Percentiles rank a stretch among this genome's conserved stretches.
These are phyloP conservation scores for Zygotorulaspora chibaensis DNA, from an alignment of 805 yeast species.

Conservation along the genomic window DNA sequence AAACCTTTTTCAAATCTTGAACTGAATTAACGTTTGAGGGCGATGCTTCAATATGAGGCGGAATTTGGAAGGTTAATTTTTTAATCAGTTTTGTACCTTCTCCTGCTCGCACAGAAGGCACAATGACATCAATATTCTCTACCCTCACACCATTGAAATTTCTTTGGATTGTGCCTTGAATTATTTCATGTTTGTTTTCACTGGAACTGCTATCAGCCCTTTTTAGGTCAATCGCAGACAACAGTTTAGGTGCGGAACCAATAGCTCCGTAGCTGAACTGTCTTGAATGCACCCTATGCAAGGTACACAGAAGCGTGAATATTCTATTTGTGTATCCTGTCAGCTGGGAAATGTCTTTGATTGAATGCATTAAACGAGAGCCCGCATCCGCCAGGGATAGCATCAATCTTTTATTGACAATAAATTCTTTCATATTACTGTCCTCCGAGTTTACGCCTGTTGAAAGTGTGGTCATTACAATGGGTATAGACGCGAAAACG, in stretches of 20 bases:
- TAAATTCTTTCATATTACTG: conserved; percentile 76
- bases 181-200: conserved; percentile 39
- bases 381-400: conserved; percentile 93
- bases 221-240: conserved; percentile 1
- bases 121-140: conserved; percentile 75
- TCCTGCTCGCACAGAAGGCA: conserved; percentile 63
- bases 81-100: conserved; percentile 59
- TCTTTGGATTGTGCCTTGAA: conserved; percentile 75
- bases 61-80: conserved; percentile 54
- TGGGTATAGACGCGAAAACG: conserved; percentile 84
- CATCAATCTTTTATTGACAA: conserved; percentile 86
- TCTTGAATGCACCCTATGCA: conserved; percentile 75
- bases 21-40: conserved; percentile 34
- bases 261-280: conserved; percentile 39
- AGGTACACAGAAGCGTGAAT: conserved; percentile 64
- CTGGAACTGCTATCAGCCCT: conserved; percentile 3
- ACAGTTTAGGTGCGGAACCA: conserved; percentile 17
- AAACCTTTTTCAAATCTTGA: conserved; percentile 31
- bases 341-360: conserved; percentile 84
- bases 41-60: conserved; percentile 28
- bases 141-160: conserved; percentile 76
- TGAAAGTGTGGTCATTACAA: conserved; percentile 52
- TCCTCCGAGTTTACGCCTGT: conserved; percentile 38
- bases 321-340: conserved; percentile 89
- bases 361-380: conserved; percentile 87